A percentile compares a stretch with the other conserved stretches of the same genome.
phyloP scores from a whole-genome alignment of 345 rosid species.

The Eucalyptus albens region DNA sequence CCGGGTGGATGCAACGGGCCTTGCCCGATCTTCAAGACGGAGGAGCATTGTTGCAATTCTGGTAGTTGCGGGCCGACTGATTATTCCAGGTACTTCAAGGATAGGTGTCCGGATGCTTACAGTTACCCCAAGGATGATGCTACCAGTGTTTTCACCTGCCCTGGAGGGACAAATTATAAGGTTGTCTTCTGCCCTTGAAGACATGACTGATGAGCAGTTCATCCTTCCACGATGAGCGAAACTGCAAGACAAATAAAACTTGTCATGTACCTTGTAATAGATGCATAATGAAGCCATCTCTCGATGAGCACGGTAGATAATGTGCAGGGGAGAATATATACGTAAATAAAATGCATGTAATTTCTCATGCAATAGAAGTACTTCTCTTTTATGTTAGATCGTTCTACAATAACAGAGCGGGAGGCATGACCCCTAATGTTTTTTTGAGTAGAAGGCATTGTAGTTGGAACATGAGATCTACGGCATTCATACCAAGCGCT shows the following conservation, averaged over 20 bases:
- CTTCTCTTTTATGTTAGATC: not conserved
- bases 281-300: not conserved
- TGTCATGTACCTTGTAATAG: not conserved
- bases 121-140: slow-evolving; percentile 22
- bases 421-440: not conserved
- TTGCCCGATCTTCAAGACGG: slow-evolving; percentile 5
- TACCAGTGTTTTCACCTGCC: slow-evolving; percentile 10
- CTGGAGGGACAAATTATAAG: slow-evolving; percentile 13
- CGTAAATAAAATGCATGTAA: not conserved
- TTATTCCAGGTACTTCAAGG: slow-evolving; percentile 3
- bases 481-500: not conserved
- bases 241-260: not conserved
- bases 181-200: slow-evolving; percentile 17
- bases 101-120: slow-evolving; percentile 6
- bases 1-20: slow-evolving; percentile 13
- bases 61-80: slow-evolving; percentile 3
- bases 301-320: not conserved
- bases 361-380: not conserved
- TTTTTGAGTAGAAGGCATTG: not conserved
- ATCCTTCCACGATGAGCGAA: not conserved
- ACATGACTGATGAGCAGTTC: not conserved
- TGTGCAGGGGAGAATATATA: not conserved
- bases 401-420: not conserved
- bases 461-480: not conserved
- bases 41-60: slow-evolving; percentile 1